Evolutionary conservation across 2,329 filamentous ascomycete species (phyloP).

Genomic region (Raffaelea arxii): DNA sequence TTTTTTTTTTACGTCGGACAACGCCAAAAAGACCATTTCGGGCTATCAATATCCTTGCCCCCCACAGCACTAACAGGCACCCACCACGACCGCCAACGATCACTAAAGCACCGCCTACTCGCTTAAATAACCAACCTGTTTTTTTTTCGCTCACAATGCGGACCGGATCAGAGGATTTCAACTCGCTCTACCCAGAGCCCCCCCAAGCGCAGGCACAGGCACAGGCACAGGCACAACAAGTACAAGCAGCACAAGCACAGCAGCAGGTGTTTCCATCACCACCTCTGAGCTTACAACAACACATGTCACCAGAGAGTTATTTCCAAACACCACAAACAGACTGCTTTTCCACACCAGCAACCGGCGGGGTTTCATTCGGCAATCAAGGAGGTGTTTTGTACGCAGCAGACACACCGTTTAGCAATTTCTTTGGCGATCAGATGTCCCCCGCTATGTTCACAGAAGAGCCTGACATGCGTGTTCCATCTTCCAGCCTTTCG

Average conservation of each 20-base stretch:
- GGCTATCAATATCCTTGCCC: no score
- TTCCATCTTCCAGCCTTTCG: slow-evolving; percentile 49
- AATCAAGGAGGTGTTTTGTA: slow-evolving; percentile 34
- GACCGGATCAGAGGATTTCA: slow-evolving; percentile 12
- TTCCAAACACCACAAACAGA: slow-evolving; percentile 9
- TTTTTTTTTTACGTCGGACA: no score
- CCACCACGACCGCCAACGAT: no score
- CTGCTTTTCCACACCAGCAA: slow-evolving; percentile 22
- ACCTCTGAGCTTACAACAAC: slow-evolving; percentile 9
- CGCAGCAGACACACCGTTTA: slow-evolving; percentile 31
- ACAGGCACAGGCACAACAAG: no score
- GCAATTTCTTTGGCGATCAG: slow-evolving; percentile 34
- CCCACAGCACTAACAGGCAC: not conserved
- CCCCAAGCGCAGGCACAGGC: no score
- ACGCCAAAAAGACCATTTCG: no score
- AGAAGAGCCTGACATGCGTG: slow-evolving; percentile 40
- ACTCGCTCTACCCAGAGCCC: slow-evolving; percentile 15
- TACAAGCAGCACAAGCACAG: not conserved
- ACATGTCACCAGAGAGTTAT: slow-evolving; percentile 12
- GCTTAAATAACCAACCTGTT: not conserved
- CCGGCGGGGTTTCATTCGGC: no score
- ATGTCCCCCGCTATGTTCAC: slow-evolving; percentile 38
- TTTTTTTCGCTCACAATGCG: slow-evolving; percentile 8
- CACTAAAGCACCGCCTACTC: no score
- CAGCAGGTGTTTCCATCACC: slow-evolving; percentile 8